phyloP scores from a whole-genome alignment of 2,329 filamentous ascomycete genomes.

The Talaromyces sp. region DNA sequence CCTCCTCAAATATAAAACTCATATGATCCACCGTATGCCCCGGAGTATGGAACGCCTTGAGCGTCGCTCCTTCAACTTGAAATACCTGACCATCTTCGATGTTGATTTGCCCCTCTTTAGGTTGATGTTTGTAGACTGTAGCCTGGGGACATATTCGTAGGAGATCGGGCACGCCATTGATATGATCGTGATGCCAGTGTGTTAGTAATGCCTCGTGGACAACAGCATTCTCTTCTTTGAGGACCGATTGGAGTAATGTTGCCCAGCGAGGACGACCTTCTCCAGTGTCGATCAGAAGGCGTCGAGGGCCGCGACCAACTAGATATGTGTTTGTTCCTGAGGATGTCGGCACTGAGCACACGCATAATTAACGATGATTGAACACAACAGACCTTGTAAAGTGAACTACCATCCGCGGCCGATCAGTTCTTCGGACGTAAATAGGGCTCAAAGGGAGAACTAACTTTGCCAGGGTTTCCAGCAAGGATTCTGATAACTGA shows the following conservation, averaged over 20 bases:
- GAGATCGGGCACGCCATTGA: conserved; percentile 69
- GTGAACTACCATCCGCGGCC: conserved; percentile 46
- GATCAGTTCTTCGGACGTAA: neutral
- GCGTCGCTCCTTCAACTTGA: conserved; percentile 52
- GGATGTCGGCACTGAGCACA: neutral
- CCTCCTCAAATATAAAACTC: conserved; percentile 69
- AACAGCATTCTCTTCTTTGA: conserved; percentile 64
- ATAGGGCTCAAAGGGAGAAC: conserved; percentile 13
- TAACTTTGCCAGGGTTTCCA: conserved; percentile 81
- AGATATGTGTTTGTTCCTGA: conserved; percentile 90
- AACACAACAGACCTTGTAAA: conserved; percentile 49
- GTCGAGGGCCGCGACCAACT: conserved; percentile 66
- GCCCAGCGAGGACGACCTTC: conserved; percentile 76
- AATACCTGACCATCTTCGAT: conserved; percentile 57
- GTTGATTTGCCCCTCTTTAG: conserved; percentile 47
- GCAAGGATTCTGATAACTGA: conserved; percentile 79
- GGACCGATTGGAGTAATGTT: conserved; percentile 58
- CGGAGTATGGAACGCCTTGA: conserved; percentile 64
- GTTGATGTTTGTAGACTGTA: conserved; percentile 63
- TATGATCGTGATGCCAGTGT: conserved; percentile 90
- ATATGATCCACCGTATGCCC: conserved; percentile 83
- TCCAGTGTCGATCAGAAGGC: conserved; percentile 86
- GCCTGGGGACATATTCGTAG: conserved; percentile 60
- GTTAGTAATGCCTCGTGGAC: conserved; percentile 73
- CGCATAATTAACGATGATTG: neutral